Evolutionary conservation across 176 grass and related monocot genomes (phyloP).

Genomic region (Aegilops longissima): DNA sequence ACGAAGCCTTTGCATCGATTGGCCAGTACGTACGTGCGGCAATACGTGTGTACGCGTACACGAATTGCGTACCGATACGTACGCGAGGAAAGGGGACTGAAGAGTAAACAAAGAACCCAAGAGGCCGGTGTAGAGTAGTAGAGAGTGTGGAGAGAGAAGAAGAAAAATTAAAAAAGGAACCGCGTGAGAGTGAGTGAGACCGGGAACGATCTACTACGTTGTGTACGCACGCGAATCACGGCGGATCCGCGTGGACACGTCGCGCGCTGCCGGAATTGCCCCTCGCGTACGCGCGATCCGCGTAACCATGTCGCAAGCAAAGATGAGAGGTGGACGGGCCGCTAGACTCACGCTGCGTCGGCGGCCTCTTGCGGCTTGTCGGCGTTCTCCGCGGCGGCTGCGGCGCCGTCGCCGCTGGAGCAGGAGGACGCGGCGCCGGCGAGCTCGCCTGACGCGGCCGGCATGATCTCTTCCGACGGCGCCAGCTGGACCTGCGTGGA

Average conservation of each 20-base stretch:
- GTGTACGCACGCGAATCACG: slow-evolving; percentile 42
- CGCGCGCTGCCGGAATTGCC: slow-evolving; percentile 38
- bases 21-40: too few species aligned
- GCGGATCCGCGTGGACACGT: slow-evolving; percentile 32
- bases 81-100: not conserved
- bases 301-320: slow-evolving; percentile 39
- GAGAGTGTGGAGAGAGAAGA: not conserved
- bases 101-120: not conserved
- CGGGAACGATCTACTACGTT: slow-evolving; percentile 31
- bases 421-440: slow-evolving; percentile 48
- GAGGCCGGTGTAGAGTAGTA: not conserved
- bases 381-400: slow-evolving; percentile 11
- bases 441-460: not conserved
- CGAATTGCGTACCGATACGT: not conserved
- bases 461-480: not conserved
- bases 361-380: slow-evolving; percentile 36
- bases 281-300: slow-evolving; percentile 38
- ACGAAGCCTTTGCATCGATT: too few species aligned
- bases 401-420: slow-evolving; percentile 53
- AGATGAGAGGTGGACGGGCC: not conserved
- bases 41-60: not conserved
- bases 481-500: not conserved
- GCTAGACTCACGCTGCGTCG: slow-evolving; percentile 71
- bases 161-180: not conserved
- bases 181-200: slow-evolving; percentile 57